Evolutionary conservation across 768 basidiomycete species (phyloP), one percentile per base, ranked within the genome.

Genomic region (Auricularia cornea): DNA sequence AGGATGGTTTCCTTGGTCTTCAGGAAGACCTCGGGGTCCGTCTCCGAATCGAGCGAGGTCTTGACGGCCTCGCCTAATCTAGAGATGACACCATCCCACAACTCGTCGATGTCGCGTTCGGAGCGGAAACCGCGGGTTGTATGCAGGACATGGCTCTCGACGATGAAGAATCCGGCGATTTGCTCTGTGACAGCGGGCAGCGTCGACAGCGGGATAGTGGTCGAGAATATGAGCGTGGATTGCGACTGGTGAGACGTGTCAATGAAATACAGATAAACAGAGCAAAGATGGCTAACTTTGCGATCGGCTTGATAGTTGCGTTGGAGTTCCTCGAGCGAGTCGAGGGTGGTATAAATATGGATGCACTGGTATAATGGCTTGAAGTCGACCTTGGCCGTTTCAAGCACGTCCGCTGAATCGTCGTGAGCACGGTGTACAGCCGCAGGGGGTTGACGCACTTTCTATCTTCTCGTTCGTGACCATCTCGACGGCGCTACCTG

Each of bases 111-210:
- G 67, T 98, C 94, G 54, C 87, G 82, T 67, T 88, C 83, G 18
- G 90, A 92, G n/a, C 97, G 85, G 77, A 99, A 99, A 35, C 82
- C 84, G 20, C 87, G 87, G 11, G 94, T 92, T 0, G 92, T 92
- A 67, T 88, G 85, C 6, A 98, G 82, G 0, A 99, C 94, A 70
- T 96, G 88, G 1, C 85, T 87, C 75, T 99, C 97, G 67, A 98
- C 87, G 63, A 99, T 94, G 77, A 98, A 99, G 75, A 97, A 99
- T 0, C 97, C 97, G 40, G 94, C 89, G 66, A 98, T 91, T 74
- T 98, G 93, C 72, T 96, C 90, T 29, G 92, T 89, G 26, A 98
- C 78, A n/a, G 83, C 72, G 1, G 88, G 80, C 3, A 98, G 82
- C 3, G 88, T 82, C 2, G 80, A 71, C 35, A 93, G 69, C 32